phyloP scores from a whole-genome alignment of 2,329 filamentous ascomycete genomes.

The Xylariales sp. region DNA sequence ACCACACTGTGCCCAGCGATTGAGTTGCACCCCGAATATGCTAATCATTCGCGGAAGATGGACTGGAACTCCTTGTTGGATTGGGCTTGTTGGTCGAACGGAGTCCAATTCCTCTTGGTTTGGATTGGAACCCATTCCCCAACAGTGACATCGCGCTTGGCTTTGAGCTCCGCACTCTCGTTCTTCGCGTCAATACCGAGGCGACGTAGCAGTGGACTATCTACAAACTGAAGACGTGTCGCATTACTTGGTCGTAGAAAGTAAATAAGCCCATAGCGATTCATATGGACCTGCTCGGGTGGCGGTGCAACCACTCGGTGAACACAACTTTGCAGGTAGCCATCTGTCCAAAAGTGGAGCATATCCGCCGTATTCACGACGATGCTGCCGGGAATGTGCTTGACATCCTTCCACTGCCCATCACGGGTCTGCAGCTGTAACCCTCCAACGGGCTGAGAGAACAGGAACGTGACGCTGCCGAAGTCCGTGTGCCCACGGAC shows the following conservation, averaged over 20 bases:
- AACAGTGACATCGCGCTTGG: no score
- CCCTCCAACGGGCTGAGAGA: conserved; percentile 52
- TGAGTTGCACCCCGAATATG: no score
- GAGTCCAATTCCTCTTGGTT: no score
- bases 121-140: no score
- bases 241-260: background rate
- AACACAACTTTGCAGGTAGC: conserved; percentile 32
- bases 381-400: conserved; percentile 39
- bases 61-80: no score
- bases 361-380: conserved; percentile 44
- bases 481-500: conserved; percentile 48
- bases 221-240: background rate
- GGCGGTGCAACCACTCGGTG: conserved; percentile 26
- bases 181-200: no score
- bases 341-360: conserved; percentile 39
- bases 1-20: no score
- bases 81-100: no score
- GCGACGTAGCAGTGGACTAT: background rate
- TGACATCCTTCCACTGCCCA: conserved; percentile 40
- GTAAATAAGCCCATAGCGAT: background rate
- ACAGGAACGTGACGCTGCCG: conserved; percentile 51
- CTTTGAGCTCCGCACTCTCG: no score
- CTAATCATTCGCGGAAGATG: no score
- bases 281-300: conserved; percentile 17
- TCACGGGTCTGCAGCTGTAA: conserved; percentile 46